phyloP scores from a whole-genome alignment of 2,329 filamentous ascomycete genomes.

The Polytolypa hystricis region DNA sequence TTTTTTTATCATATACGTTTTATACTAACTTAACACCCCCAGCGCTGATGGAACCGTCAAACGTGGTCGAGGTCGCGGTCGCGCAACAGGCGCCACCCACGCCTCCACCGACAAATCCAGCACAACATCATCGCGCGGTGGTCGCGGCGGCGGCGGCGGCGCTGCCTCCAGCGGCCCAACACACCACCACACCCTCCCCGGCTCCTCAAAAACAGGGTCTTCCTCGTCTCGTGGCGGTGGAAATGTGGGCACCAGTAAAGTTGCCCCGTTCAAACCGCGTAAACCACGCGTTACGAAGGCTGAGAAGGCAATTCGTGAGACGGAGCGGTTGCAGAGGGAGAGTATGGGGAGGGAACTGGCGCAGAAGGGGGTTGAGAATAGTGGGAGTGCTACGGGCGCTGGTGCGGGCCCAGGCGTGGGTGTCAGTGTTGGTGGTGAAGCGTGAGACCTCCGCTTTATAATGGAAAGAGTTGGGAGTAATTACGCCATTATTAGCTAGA shows the following conservation, averaged over 20 bases:
- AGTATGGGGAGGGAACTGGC: constrained; percentile 10
- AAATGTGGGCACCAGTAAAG: constrained; percentile 1
- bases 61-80: constrained; percentile 45
- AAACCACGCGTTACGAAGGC: constrained; percentile 14
- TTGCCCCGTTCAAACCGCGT: constrained; percentile 4
- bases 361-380: constrained; percentile 1
- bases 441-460: too few species aligned
- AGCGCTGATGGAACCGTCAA: constrained; percentile 66
- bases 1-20: constrained; percentile 9
- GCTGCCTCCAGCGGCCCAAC: constrained; percentile 2
- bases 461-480: background rate
- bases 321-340: constrained; percentile 13
- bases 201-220: background rate
- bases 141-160: constrained; percentile 3
- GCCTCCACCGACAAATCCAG: constrained; percentile 11
- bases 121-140: background rate
- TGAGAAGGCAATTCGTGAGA: constrained; percentile 10
- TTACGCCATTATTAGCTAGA: too few species aligned
- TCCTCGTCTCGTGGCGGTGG: constrained; percentile 1
- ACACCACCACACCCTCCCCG: background rate
- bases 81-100: constrained; percentile 36
- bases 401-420: background rate
- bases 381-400: background rate
- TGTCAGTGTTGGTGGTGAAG: background rate
- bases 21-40: constrained; percentile 25